These are phyloP conservation scores for Schoenoplectus triqueter DNA, from an alignment of 202 grass and related monocot genomes.

Conservation along the genomic window DNA sequence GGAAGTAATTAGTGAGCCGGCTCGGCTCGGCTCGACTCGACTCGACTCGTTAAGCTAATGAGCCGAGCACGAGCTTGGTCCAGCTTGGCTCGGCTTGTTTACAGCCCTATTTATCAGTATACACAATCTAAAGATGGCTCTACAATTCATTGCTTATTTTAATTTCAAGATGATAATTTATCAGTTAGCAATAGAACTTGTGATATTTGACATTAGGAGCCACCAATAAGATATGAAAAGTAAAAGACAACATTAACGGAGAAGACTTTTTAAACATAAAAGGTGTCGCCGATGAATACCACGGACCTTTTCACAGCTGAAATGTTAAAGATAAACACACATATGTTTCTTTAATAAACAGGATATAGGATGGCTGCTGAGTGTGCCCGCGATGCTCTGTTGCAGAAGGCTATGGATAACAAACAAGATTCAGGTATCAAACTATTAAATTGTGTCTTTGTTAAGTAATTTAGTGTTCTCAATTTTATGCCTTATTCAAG, in stretches of 20 bases:
- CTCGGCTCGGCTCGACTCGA: no score
- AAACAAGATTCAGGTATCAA: constrained; percentile 77
- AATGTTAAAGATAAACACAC: neutral
- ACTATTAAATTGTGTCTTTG: constrained; percentile 19
- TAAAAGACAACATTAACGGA: neutral
- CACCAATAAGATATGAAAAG: neutral
- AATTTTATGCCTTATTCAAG: neutral
- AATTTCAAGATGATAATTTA: neutral
- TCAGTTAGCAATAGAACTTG: neutral
- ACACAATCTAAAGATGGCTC: no score
- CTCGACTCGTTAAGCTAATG: no score
- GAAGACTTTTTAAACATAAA: neutral
- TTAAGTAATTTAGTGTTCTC: neutral
- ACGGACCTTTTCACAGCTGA: neutral
- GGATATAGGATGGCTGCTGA: constrained; percentile 91
- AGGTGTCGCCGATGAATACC: neutral
- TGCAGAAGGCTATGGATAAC: constrained; percentile 84
- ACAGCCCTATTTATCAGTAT: no score
- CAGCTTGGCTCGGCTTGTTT: no score
- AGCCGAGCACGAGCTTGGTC: no score
- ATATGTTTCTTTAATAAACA: constrained; percentile 32
- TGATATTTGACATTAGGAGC: neutral
- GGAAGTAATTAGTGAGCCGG: no score
- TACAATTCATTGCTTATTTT: neutral
- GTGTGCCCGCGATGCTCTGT: constrained; percentile 74